A percentile compares a stretch with the other conserved stretches of the same genome.
phyloP scores from a whole-genome alignment of 352 stramenopile genomes.

The Pythium plurisporium region DNA sequence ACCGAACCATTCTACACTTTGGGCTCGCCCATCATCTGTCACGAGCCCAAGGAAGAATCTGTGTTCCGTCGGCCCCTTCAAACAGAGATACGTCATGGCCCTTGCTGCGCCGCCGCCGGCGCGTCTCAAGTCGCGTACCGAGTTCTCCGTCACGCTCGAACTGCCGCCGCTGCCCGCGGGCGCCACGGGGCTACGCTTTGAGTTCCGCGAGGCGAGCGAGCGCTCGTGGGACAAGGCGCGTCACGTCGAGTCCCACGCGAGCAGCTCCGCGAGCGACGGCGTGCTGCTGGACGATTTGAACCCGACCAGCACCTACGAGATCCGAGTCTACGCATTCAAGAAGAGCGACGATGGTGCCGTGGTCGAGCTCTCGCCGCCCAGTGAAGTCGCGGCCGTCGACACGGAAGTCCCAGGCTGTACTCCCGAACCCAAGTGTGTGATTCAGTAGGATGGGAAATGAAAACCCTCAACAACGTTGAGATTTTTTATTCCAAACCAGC shows the following conservation, averaged over 20 bases:
- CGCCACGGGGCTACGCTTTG: slow-evolving; percentile 46
- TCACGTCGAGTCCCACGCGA: slow-evolving; percentile 37
- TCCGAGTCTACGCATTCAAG: slow-evolving; percentile 66
- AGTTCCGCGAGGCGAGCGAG: slow-evolving; percentile 63
- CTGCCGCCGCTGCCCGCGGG: slow-evolving; percentile 26
- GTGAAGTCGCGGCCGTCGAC: slow-evolving; percentile 78
- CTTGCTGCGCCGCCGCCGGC: slow-evolving; percentile 43
- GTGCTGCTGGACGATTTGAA: slow-evolving; percentile 83
- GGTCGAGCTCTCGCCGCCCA: slow-evolving; percentile 48
- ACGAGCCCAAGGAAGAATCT: too few relatives aligned
- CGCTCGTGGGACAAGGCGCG: slow-evolving; percentile 32
- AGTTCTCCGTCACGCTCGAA: slow-evolving; percentile 78
- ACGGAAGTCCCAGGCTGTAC: slow-evolving; percentile 82
- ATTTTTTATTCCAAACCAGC: background rate
- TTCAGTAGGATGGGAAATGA: slow-evolving; percentile 24
- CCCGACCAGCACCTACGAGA: slow-evolving; percentile 85
- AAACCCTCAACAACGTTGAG: background rate
- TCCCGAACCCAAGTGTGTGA: slow-evolving; percentile 42
- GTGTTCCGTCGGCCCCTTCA: too few relatives aligned
- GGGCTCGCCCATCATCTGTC: background rate
- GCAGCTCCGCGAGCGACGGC: slow-evolving; percentile 24
- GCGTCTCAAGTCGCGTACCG: slow-evolving; percentile 67
- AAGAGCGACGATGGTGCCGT: slow-evolving; percentile 28
- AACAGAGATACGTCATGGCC: slow-evolving; percentile 2
- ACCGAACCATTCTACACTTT: too few relatives aligned